Base-by-base conservation (phyloP, 495 filamentous ascomycete species). In the Staphylotrichum longicolle region DNA sequence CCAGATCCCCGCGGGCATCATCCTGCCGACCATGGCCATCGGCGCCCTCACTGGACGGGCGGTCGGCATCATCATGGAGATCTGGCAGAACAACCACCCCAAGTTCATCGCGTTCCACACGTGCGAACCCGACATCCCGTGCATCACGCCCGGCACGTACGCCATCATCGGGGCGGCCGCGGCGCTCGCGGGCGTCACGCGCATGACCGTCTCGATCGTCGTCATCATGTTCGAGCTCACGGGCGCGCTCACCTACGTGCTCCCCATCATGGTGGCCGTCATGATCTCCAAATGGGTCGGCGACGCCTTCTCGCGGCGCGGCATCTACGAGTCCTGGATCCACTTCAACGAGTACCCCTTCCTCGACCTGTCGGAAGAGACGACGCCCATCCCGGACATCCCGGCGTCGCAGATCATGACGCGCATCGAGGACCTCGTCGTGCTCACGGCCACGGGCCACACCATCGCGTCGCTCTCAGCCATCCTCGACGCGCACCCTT, bases 211-310 rank as follows among this genome's bases (percentile, higher is more conserved):
- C 7, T 97, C 93, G 10, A 96, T 98, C 67, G 94, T 98, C 3
- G 94, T 98, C 63, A 98, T 98, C 75, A 98, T 96, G 91, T 98
- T 98, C 66, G 94, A 98, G 75, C 85, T 98, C 34, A 98, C 94
- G 0, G 94, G 94, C 33, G 95, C 94, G 0, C 78, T 98, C 12
- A 96, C 93, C 0, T 98, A 98, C 71, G 94, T 98, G 39, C 86
- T 98, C 10, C 94, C 94, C 20, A 98, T 98, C 70, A 98, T 98
- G 94, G 89, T 98, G 61, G 92, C 95, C n/a, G 94, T 98, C 62
- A 96, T 98, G 93, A 77, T 98, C 30, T 90, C 88, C 62, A 98
- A 98, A 75, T 98, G 94, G 94, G 91, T 96, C 27, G 94, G 94
- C 68, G 94, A 98, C 73, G 94, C 93, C 34, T 96, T 98, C 74